phyloP scores from a whole-genome alignment of 2,329 filamentous ascomycete genomes.

The Botrytis squamosa region DNA sequence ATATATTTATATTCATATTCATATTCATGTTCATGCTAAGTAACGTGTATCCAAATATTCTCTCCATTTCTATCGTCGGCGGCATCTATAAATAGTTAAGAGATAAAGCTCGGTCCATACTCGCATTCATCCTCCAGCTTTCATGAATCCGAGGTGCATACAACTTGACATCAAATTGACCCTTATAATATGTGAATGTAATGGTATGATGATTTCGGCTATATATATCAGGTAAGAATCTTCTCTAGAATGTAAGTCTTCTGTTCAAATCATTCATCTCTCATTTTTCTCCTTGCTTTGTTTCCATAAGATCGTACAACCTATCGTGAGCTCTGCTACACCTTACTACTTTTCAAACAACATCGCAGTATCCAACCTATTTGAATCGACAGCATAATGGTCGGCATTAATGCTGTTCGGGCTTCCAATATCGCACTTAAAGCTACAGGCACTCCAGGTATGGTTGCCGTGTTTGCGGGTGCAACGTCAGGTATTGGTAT shows the following conservation, averaged over 20 bases:
- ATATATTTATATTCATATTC: neutral
- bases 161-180: neutral
- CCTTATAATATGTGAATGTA: neutral
- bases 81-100: neutral
- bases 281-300: neutral
- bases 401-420: constrained; percentile 39
- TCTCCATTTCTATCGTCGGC: neutral
- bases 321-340: neutral
- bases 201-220: neutral
- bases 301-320: neutral
- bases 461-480: constrained; percentile 53
- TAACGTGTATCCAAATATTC: neutral
- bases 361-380: too few relatives aligned
- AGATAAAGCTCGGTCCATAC: neutral
- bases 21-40: neutral
- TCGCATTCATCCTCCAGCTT: constrained; percentile 9
- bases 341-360: neutral
- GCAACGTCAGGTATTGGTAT: constrained; percentile 57
- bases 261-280: neutral
- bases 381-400: constrained; percentile 32
- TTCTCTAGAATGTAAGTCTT: neutral
- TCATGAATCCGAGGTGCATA: constrained; percentile 14
- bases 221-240: neutral
- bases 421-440: constrained; percentile 43
- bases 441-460: constrained; percentile 34